Conservation (phyloP, 108 stramenopile genomes). For the Nitzschia sp. region DNA sequence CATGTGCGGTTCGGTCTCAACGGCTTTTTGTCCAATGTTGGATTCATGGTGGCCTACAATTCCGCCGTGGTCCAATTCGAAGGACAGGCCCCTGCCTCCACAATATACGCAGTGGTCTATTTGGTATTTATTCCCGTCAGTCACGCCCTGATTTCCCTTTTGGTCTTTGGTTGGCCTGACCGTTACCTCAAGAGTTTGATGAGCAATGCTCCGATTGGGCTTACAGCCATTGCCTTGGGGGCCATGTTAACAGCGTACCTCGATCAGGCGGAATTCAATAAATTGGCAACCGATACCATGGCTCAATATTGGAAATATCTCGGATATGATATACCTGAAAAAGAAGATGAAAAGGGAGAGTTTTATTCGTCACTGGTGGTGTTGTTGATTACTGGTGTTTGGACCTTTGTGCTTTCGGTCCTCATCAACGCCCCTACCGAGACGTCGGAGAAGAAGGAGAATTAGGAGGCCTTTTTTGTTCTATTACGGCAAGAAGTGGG, state of each 20-base stretch:
- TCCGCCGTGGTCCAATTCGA: conserved; percentile 52
- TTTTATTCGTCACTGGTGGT: conserved; percentile 82
- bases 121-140: conserved; percentile 73
- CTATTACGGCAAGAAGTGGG: too few relatives aligned
- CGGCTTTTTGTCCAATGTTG: conserved; percentile 66
- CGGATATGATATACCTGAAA: conserved; percentile 16
- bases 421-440: conserved; percentile 65
- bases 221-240: conserved; percentile 78
- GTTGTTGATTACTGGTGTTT: conserved; percentile 74
- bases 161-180: conserved; percentile 89
- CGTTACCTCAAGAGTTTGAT: conserved; percentile 65
- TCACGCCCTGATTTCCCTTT: conserved; percentile 59
- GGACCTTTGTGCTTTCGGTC: conserved; percentile 70
- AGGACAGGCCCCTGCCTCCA: conserved; percentile 51
- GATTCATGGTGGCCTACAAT: conserved; percentile 82
- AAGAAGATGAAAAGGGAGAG: conserved; percentile 53
- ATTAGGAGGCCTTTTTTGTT: conserved; percentile 25
- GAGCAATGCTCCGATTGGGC: conserved; percentile 79
- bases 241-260: conserved; percentile 69
- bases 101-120: conserved; percentile 76
- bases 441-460: conserved; percentile 47
- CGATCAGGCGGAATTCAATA: conserved; percentile 67
- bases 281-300: conserved; percentile 27
- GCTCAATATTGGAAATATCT: conserved; percentile 19
- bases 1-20: conserved; percentile 73